phyloP scores from a whole-genome alignment of 257 asterid genomes.

The Solanum acaule region DNA sequence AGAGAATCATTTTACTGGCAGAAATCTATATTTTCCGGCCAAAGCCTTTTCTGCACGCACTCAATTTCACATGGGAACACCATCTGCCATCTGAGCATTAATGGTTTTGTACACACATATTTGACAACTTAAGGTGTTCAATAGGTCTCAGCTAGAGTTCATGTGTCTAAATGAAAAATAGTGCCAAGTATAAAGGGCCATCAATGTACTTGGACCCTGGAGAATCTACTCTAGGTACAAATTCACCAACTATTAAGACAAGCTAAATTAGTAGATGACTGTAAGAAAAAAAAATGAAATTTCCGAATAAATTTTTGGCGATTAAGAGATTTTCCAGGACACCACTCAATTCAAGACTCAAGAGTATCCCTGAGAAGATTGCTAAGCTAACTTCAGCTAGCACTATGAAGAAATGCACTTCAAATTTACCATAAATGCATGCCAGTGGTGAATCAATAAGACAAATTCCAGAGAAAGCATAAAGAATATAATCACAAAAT shows the following conservation, averaged over 20 bases:
- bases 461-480: neutral
- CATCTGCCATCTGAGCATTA: neutral
- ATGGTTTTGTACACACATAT: neutral
- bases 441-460: neutral
- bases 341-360: neutral
- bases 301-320: neutral
- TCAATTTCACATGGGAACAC: neutral
- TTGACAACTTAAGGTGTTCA: neutral
- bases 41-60: neutral
- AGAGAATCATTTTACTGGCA: neutral
- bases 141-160: neutral
- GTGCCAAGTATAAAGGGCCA: neutral
- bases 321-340: neutral
- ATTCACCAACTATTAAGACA: neutral
- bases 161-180: neutral
- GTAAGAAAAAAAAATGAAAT: neutral
- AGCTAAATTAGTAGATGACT: neutral
- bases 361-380: neutral
- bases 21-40: neutral
- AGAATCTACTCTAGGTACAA: neutral
- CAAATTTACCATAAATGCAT: neutral
- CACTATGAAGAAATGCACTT: neutral
- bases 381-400: neutral
- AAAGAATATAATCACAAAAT: neutral
- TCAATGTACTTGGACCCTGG: neutral